Percentiles rank a stretch among this genome's conserved stretches.
Evolutionary conservation across 768 basidiomycete genomes (phyloP).

Genomic region (Tephrocybe rancida): DNA sequence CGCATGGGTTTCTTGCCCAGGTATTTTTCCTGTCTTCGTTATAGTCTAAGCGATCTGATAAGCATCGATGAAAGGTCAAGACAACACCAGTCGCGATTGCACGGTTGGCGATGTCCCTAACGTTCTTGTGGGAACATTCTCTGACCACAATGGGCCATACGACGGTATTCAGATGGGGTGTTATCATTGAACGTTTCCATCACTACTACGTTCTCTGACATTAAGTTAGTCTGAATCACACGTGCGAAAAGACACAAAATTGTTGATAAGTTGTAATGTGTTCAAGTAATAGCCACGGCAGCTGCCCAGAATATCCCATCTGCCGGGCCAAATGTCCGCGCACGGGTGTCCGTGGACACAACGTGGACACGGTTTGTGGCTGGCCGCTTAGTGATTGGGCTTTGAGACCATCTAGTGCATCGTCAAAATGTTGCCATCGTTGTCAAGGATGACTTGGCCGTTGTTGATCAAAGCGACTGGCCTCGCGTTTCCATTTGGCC

Average conservation of each 20-base stretch:
- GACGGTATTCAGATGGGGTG: conserved; percentile 32
- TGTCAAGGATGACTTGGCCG: too few species aligned
- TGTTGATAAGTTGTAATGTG: too few species aligned
- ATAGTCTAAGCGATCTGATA: not conserved
- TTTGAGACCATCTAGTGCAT: too few species aligned
- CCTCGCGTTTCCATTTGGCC: too few species aligned
- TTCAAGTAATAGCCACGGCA: too few species aligned
- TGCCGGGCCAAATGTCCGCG: too few species aligned
- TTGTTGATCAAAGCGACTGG: too few species aligned
- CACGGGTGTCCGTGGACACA: too few species aligned
- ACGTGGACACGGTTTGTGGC: too few species aligned
- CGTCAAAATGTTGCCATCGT: too few species aligned
- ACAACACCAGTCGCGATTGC: conserved; percentile 55
- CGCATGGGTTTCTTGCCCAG: conserved; percentile 59
- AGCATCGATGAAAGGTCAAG: conserved; percentile 45
- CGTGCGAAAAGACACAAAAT: not conserved
- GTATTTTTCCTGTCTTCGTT: conserved; percentile 24
- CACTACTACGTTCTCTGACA: not conserved
- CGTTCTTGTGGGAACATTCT: conserved; percentile 42
- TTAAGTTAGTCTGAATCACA: not conserved
- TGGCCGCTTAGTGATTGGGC: too few species aligned
- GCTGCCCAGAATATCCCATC: too few species aligned
- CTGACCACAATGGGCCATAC: conserved; percentile 52
- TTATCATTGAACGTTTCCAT: not conserved
- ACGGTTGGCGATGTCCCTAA: conserved; percentile 53